These are phyloP conservation scores for Chalara sp. DNA, from an alignment of 2,329 filamentous ascomycete species.

Conservation along the genomic window DNA sequence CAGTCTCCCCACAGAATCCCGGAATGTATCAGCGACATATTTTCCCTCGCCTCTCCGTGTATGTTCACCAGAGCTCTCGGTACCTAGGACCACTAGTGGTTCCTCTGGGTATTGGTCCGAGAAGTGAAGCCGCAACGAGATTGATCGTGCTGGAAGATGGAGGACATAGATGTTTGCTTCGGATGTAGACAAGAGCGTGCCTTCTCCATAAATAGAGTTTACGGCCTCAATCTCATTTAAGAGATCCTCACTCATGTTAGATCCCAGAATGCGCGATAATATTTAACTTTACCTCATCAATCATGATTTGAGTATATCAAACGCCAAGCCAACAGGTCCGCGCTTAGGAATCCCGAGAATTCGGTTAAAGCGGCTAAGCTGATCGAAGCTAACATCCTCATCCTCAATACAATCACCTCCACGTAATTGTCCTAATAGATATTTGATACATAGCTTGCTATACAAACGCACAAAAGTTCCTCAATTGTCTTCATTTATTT, in stretches of 20 bases:
- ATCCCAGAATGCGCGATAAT: too few relatives aligned
- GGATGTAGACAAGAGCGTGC: constrained; percentile 45
- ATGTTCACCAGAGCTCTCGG: constrained; percentile 66
- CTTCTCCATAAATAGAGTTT: constrained; percentile 74
- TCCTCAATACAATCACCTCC: too few relatives aligned
- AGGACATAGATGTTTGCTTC: constrained; percentile 49
- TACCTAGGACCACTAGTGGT: constrained; percentile 68
- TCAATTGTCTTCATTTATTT: too few relatives aligned
- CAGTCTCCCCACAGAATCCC: constrained; percentile 57
- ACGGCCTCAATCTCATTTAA: constrained; percentile 72
- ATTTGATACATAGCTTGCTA: too few relatives aligned
- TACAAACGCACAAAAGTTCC: too few relatives aligned
- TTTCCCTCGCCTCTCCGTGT: constrained; percentile 66
- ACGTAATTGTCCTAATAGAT: too few relatives aligned
- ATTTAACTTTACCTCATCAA: too few relatives aligned
- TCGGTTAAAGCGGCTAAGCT: too few relatives aligned
- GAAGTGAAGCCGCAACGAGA: constrained; percentile 60
- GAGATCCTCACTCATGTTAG: constrained; percentile 36
- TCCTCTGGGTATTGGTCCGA: constrained; percentile 66
- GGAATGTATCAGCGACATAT: constrained; percentile 61
- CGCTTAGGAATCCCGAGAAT: too few relatives aligned
- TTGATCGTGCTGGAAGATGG: constrained; percentile 52
- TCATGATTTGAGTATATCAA: too few relatives aligned
- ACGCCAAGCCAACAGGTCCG: too few relatives aligned
- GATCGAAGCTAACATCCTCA: too few relatives aligned